phyloP scores from a whole-genome alignment of 331 rosid genomes.

The Quercus tomentella region DNA sequence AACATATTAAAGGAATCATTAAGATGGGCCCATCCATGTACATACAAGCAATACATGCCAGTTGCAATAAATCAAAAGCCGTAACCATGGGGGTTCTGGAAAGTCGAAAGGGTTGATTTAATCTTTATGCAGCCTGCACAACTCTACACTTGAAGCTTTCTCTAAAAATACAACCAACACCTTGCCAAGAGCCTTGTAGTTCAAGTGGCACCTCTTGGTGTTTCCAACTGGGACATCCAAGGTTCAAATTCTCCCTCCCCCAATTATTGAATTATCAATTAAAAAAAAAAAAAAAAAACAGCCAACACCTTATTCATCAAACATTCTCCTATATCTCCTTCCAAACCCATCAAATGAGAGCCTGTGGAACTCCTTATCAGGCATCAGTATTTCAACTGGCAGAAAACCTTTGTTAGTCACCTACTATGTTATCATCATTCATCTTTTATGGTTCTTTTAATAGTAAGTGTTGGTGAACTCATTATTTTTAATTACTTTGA shows the following conservation, averaged over 20 bases:
- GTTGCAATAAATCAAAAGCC: neutral
- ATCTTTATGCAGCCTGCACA: neutral
- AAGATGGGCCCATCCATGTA: neutral
- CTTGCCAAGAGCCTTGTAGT: neutral
- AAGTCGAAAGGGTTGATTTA: neutral
- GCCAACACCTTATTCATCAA: neutral
- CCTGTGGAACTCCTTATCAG: no score
- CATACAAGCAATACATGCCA: neutral
- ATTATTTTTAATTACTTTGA: neutral
- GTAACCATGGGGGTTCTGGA: neutral
- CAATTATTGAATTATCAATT: no score
- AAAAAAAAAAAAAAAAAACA: neutral
- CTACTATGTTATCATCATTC: neutral
- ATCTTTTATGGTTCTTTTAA: neutral
- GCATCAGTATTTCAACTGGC: no score
- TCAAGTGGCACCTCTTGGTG: no score
- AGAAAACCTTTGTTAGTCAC: neutral
- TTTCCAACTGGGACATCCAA: no score
- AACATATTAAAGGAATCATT: neutral
- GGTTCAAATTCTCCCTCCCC: no score
- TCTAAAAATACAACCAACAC: neutral
- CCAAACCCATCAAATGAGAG: neutral
- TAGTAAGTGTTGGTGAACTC: neutral
- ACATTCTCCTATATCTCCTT: neutral
- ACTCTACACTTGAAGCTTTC: neutral